Base-by-base conservation (phyloP, 495 filamentous ascomycete species). In the Tuber indicum region DNA sequence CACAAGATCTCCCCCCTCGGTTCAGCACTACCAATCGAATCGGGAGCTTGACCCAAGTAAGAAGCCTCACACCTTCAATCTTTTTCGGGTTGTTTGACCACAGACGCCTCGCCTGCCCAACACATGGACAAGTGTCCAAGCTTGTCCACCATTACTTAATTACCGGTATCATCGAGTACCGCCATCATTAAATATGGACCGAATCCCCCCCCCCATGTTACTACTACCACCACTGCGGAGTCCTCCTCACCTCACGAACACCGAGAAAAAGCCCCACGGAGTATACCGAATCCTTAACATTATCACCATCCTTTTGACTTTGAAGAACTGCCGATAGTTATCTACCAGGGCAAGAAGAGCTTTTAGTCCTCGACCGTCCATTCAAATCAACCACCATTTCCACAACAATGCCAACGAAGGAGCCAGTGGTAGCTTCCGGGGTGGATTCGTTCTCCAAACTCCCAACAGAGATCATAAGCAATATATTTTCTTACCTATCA, bases 381-480 rank as follows among this genome's bases (percentile, higher is more conserved):
- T 19, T 36, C 58, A 66, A 14, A 32, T 66, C 26, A 66, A 19
- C 58, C 58, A 36, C 26, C 26, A 66, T 26, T 36, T 19, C 26
- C 14, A 7, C 58, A 66, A 17, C 58, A 36, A 36, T 36, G 2
- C 32, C 58, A 36, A 6, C 58, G 14, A 14, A 26, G 26, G 14
- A 66, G 58, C 58, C 58, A 36, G 32, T 45, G 74, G 71, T 36
- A 43, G 39, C 79, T 44, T 44, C 78, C 36, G 43, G 58, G 14
- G 39, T 41, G 58, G 46, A 80, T 62, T 76, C 75, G 36, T 82
- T 83, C 74, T 26, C 71, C 26, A 82, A 76, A 42, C 74, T 83
- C 16, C 81, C 81, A 41, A 78, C 78, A 52, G 81, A 83, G 72
- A 81, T 83, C 45, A 70, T 77, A 10, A 26, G 80, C 41, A 82